These are phyloP conservation scores for Kodamaea fungicola DNA, from an alignment of 1,139 yeast genomes.

Conservation along the genomic window DNA sequence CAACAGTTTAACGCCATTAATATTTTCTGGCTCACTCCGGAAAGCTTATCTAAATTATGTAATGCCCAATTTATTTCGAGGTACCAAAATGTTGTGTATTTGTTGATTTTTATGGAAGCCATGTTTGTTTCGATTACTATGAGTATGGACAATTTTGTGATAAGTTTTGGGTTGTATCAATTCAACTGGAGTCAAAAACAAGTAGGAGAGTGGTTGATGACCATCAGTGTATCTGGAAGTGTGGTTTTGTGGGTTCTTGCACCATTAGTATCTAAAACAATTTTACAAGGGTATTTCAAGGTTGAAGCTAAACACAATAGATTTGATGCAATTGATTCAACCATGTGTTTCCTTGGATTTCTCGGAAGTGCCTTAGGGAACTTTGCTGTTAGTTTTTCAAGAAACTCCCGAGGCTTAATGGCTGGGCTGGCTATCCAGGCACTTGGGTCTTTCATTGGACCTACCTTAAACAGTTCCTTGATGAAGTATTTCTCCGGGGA, in stretches of 20 bases:
- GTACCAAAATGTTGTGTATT: constrained; percentile 32
- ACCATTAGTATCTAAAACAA: constrained; percentile 26
- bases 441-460: constrained; percentile 41
- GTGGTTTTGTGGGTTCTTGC: constrained; percentile 28
- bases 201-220: constrained; percentile 57
- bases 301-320: constrained; percentile 36
- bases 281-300: constrained; percentile 24
- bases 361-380: constrained; percentile 43
- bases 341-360: constrained; percentile 28
- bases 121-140: constrained; percentile 29
- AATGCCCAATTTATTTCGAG: constrained; percentile 8
- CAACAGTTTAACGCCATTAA: constrained; percentile 43
- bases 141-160: constrained; percentile 41
- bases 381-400: constrained; percentile 14
- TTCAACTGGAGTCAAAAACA: constrained; percentile 60
- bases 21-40: constrained; percentile 32
- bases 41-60: constrained; percentile 22
- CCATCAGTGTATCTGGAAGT: constrained; percentile 45
- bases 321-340: constrained; percentile 55
- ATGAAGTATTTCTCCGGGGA: constrained; percentile 48
- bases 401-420: constrained; percentile 5
- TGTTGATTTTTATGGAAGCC: constrained; percentile 48
- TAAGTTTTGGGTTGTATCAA: constrained; percentile 55
- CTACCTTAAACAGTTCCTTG: constrained; percentile 46
- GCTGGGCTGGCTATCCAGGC: constrained; percentile 31